Conservation (phyloP, 1,284 basidiomycete species). For the Cutaneotrichosporon cutaneum region DNA sequence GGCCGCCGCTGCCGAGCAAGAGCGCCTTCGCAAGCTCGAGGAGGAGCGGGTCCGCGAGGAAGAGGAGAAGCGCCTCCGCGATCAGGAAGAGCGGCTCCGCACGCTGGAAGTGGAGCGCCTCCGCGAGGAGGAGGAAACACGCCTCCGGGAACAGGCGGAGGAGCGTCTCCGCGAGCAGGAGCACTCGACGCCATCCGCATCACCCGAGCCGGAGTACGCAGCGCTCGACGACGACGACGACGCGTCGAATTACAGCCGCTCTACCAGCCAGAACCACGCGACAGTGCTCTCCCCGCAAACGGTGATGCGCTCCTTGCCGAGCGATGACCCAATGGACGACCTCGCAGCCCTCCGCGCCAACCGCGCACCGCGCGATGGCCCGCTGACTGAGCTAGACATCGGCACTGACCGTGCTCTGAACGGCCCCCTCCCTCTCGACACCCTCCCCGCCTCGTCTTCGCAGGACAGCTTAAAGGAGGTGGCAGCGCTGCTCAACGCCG, state of each 20-base stretch:
- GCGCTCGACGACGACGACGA: conserved; percentile 4
- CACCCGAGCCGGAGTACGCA: not conserved
- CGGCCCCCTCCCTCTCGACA: not conserved
- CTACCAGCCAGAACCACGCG: not conserved
- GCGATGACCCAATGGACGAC: conserved; percentile 10
- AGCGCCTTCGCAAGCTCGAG: not conserved
- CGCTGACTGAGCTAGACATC: conserved; percentile 7
- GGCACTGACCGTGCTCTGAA: conserved; percentile 9
- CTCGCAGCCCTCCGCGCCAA: not conserved
- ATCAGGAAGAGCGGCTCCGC: conserved; percentile 33
- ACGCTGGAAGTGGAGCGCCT: conserved; percentile 34
- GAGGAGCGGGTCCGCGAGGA: conserved; percentile 26
- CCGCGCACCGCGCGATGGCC: not conserved
- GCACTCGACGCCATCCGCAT: not conserved
- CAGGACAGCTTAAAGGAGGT: conserved; percentile 8
- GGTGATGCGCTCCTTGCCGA: not conserved
- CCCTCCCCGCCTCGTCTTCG: not conserved
- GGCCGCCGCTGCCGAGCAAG: conserved; percentile 32
- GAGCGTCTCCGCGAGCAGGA: conserved; percentile 27
- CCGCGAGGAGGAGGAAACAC: conserved; percentile 34
- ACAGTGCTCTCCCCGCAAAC: not conserved
- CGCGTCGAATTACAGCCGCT: not conserved
- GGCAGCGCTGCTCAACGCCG: conserved; percentile 10
- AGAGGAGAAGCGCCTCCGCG: conserved; percentile 33
- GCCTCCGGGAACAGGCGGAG: conserved; percentile 37